Percentiles rank a stretch among this genome's conserved stretches.
Evolutionary conservation across 2,329 filamentous ascomycete species (phyloP).

Genomic region (Pezicula rhizophila): DNA sequence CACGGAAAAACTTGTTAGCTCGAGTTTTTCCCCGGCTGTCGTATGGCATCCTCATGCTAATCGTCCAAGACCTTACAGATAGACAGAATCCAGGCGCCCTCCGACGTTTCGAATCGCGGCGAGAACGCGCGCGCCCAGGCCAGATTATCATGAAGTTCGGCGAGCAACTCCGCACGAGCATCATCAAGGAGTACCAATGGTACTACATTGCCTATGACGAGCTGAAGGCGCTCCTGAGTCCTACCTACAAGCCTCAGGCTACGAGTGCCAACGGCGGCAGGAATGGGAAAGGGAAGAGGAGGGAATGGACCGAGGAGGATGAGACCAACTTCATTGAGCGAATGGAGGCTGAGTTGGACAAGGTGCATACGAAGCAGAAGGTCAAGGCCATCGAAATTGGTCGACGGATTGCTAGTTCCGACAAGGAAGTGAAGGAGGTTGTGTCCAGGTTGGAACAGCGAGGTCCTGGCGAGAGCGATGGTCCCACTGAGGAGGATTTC

Average conservation of each 20-base stretch:
- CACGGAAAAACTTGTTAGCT: too few species aligned
- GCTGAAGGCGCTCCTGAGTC: constrained; percentile 81
- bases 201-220: constrained; percentile 98
- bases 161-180: constrained; percentile 89
- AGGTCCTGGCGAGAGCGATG: constrained; percentile 35
- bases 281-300: constrained; percentile 43
- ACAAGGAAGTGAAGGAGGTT: constrained; percentile 85
- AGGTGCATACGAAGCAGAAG: constrained; percentile 96
- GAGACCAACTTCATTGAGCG: constrained; percentile 81
- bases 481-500: constrained; percentile 83
- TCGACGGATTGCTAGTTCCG: constrained; percentile 77
- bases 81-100: constrained; percentile 1
- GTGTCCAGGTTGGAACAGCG: constrained; percentile 66
- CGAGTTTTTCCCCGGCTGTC: too few species aligned
- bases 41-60: constrained; percentile 8
- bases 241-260: constrained; percentile 51
- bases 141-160: constrained; percentile 76
- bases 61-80: constrained; percentile 10
- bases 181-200: constrained; percentile 96
- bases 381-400: constrained; percentile 96
- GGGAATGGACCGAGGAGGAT: constrained; percentile 83
- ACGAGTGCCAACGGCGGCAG: constrained; percentile 27
- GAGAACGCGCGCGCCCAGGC: constrained; percentile 31
- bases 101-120: not conserved
- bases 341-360: constrained; percentile 89